Base-by-base conservation (phyloP, 176 grass and related monocot genomes). In the Pharus latifolius region DNA sequence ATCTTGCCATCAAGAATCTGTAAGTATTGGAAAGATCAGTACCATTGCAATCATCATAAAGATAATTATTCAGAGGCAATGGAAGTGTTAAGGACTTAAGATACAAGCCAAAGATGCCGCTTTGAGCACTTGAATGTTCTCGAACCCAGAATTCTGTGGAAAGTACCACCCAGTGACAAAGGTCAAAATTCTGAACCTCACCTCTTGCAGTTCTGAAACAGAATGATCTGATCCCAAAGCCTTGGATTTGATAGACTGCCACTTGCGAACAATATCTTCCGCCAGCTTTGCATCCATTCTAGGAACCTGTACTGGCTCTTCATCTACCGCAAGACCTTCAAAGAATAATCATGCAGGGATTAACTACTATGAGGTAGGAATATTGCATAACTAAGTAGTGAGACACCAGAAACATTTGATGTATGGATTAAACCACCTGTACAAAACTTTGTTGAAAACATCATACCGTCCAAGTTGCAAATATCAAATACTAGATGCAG, bases 211-310 rank as follows among this genome's bases (percentile, higher is more conserved):
- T 31, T 66, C 60, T 22, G 42, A 25, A 19, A 81, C 50, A 52
- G 61, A 71, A 92, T 99, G 95, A 63, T 92, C 80, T 55, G 81
- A 29, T 19, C 95, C 95, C 74, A 99, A 65, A 16, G 95, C 87
- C 63, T 77, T 80, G 56, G 90, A 86, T 90, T 99, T 99, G 50
- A 84, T 84, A 44, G 67, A 88, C 73, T 99, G 95, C 95, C 95
- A 99, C 54, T 91, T 99, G 41, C 53, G 82, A 41, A 99, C 78
- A 53, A 91, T 30, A 63, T 72, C 82, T 85, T 91, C 90, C 64
- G 90, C 95, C 41, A 94, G 63, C 37, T 78, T 90, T 9, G 56
- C 90, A 68, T 94, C 95, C 90, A 99, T 99, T 72, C 73, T 85
- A 69, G 85, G 78, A 49, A 91, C 57, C 45, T 79, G 80, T 30